phyloP scores from a whole-genome alignment of 2,329 filamentous ascomycete genomes.

The Myriosclerotinia curreyana region DNA sequence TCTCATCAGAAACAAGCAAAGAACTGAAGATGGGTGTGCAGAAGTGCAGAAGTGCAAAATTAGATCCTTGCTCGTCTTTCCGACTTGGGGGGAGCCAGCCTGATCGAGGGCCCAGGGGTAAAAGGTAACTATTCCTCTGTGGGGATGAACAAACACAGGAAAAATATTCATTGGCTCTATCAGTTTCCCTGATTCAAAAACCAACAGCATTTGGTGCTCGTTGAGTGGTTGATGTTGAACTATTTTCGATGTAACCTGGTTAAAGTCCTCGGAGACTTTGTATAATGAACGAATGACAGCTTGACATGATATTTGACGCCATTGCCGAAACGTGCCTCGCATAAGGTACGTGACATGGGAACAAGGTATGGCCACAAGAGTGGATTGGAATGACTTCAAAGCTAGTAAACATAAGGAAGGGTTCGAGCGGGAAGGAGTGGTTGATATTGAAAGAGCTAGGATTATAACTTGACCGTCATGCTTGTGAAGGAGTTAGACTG shows the following conservation, averaged over 20 bases:
- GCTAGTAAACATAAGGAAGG: conserved; percentile 8
- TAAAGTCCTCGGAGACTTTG: conserved; percentile 17
- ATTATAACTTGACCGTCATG: not conserved
- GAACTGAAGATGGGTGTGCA: conserved; percentile 11
- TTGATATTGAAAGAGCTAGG: conserved; percentile 11
- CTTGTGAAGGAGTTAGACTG: not conserved
- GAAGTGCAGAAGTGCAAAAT: conserved; percentile 13
- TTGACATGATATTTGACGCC: conserved; percentile 22
- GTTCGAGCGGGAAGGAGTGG: conserved; percentile 14
- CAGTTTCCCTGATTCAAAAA: not conserved
- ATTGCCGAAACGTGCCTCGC: conserved; percentile 24
- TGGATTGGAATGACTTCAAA: not conserved
- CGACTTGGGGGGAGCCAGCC: conserved; percentile 6
- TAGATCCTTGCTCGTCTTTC: conserved; percentile 17
- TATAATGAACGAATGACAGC: conserved; percentile 18
- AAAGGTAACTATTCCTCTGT: not conserved
- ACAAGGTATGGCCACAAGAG: conserved; percentile 8
- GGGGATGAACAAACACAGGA: conserved; percentile 4
- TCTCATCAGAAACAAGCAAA: conserved; percentile 21
- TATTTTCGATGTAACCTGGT: conserved; percentile 10
- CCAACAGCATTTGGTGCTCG: not conserved
- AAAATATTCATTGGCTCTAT: conserved; percentile 5
- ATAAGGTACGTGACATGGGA: conserved; percentile 17
- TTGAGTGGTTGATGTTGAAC: conserved; percentile 14
- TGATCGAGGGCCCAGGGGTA: conserved; percentile 15